Evolutionary conservation across 192 early-diverging fungal species (phyloP), one percentile per base, ranked within the genome.

Genomic region (Diversispora epigaea): DNA sequence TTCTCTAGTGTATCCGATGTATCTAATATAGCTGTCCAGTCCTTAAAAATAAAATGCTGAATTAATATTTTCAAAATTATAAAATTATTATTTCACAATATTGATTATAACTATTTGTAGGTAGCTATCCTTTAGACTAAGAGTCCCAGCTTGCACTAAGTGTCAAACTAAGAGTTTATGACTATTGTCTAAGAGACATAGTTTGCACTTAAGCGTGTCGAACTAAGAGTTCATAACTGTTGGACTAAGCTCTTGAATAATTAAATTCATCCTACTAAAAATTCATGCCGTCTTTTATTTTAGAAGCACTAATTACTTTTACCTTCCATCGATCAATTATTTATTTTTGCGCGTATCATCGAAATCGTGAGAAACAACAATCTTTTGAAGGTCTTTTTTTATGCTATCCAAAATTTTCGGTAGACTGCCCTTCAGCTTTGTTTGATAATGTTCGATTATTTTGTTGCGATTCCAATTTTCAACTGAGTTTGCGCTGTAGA

Each of bases 181-280:
- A 68, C 67, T 68, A 25, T 40, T 45, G 45, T 0, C 67, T 52
- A 68, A 68, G 67, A 68, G 67, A 54, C 47, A 19, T 40, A 68
- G 67, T 49, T 68, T 68, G 67, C 47, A 52, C 66, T 68, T 45
- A 68, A 68, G 67, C 15, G n/a, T n/a, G n/a, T n/a, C n/a, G n/a
- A 68, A 68, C 67, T 68, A 68, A 68, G 19, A 54, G 67, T 68
- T 68, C 46, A 50, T 68, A 50, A 68, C 67, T 68, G 64, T 32
- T 66, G 47, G 67, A 68, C 67, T 50, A 68, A 68, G 66, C 21
- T 68, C 66, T 68, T 68, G n/a, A 14, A 17, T 68, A 43, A 50
- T 68, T 68, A 0, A 63, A 63, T 21, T 63, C 21, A 43, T 40
- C 41, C 32, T 41, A 68, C n/a, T n/a, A n/a, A n/a, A n/a, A n/a